Percentiles rank a stretch among this genome's conserved stretches.
These are phyloP conservation scores for Purpureocillium takamizusanense DNA, from an alignment of 2,329 filamentous ascomycete species.

Conservation along the genomic window DNA sequence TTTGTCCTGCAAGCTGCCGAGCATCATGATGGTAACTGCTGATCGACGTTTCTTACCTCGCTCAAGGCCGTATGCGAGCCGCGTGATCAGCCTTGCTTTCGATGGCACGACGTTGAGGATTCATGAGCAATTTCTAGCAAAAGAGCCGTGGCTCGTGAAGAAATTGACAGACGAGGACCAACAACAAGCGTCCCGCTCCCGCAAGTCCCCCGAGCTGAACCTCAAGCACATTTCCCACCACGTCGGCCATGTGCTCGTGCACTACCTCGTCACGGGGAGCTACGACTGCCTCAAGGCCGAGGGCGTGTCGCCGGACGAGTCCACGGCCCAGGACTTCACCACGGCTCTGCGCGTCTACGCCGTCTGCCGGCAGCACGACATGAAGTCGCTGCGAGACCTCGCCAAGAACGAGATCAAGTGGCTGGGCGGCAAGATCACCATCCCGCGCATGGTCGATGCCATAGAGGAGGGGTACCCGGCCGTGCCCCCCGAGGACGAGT, in stretches of 20 bases:
- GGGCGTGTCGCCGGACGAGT: background rate
- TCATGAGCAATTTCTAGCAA: no score
- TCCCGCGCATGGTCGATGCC: constrained; percentile 2
- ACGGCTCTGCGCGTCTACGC: constrained; percentile 4
- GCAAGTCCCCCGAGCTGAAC: no score
- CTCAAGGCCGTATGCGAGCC: background rate
- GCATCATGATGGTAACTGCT: no score
- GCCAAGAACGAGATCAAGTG: constrained; percentile 3
- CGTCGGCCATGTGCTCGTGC: constrained; percentile 4
- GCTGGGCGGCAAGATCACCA: background rate
- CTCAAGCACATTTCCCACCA: constrained; percentile 1
- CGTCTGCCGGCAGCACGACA: constrained; percentile 1
- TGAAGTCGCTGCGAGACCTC: constrained; percentile 1
- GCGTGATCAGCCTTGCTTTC: no score
- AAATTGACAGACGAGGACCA: no score
- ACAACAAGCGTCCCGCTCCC: no score
- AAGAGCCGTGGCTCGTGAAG: no score
- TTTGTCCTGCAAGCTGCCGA: no score
- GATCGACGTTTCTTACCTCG: background rate
- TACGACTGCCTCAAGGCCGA: constrained; percentile 3
- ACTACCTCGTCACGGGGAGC: constrained; percentile 5
- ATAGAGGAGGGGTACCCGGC: constrained; percentile 1
- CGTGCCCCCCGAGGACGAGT: constrained; percentile 2
- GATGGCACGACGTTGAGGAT: no score
- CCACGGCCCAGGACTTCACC: background rate